Conservation (phyloP, 1,284 basidiomycete genomes). For the Puccinia hordei region DNA sequence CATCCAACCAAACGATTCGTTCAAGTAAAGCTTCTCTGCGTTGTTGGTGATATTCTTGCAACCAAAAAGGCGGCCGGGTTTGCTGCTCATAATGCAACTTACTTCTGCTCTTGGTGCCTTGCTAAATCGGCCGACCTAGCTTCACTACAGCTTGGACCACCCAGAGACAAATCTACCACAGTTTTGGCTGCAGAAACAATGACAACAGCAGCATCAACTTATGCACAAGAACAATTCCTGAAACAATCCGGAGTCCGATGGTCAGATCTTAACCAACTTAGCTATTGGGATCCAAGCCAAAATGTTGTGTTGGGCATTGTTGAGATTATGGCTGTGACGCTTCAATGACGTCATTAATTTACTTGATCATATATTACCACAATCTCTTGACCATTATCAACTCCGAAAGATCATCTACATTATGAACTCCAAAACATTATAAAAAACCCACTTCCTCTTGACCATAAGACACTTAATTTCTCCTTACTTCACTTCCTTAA, state of each 20-base stretch:
- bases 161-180: background rate
- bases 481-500: too few species aligned
- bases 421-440: too few species aligned
- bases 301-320: too few species aligned
- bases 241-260: too few species aligned
- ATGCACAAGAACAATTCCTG: background rate
- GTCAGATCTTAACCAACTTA: too few species aligned
- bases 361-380: too few species aligned
- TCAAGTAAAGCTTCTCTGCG: conserved; percentile 5
- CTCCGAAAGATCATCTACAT: too few species aligned
- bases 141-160: background rate
- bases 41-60: conserved; percentile 32
- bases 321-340: too few species aligned
- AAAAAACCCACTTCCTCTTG: too few species aligned
- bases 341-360: too few species aligned
- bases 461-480: background rate
- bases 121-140: background rate
- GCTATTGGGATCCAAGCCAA: too few species aligned
- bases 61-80: conserved; percentile 36
- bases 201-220: background rate
- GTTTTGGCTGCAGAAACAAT: background rate
- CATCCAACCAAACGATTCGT: conserved; percentile 11
- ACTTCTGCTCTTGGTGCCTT: conserved; percentile 29
- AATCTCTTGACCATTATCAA: too few species aligned
- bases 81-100: conserved; percentile 8